Evolutionary conservation across 495 filamentous ascomycete species (phyloP).

Genomic region (Xylaria sp.): DNA sequence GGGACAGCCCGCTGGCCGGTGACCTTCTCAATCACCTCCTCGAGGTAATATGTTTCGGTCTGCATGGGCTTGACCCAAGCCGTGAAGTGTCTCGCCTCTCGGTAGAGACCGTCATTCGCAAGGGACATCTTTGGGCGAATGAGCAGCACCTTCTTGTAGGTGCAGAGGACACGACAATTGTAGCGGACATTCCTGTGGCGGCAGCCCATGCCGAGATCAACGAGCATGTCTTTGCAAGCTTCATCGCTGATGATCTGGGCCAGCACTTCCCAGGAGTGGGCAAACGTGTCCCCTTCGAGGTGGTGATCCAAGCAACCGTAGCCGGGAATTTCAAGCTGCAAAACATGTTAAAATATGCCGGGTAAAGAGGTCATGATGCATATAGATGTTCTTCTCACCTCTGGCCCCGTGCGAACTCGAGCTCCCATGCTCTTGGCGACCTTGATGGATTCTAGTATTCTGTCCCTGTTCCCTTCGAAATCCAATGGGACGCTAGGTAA

Average conservation of each 20-base stretch:
- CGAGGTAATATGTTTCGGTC: slow-evolving; percentile 70
- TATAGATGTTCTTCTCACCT: not conserved
- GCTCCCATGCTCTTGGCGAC: slow-evolving; percentile 68
- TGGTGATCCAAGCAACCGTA: slow-evolving; percentile 66
- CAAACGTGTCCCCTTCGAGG: slow-evolving; percentile 46
- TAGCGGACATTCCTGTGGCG: slow-evolving; percentile 67
- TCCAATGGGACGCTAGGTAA: slow-evolving; percentile 56
- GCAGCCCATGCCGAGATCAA: slow-evolving; percentile 70
- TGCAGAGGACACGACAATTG: slow-evolving; percentile 70
- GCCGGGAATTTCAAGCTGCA: slow-evolving; percentile 42
- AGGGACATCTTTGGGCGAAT: slow-evolving; percentile 78
- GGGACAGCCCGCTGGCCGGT: slow-evolving; percentile 59
- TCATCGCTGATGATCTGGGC: slow-evolving; percentile 64
- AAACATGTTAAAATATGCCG: not conserved
- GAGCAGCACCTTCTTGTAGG: slow-evolving; percentile 63
- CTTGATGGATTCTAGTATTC: slow-evolving; percentile 71
- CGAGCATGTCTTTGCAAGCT: slow-evolving; percentile 70
- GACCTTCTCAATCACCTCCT: slow-evolving; percentile 60
- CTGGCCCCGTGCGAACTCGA: slow-evolving; percentile 68
- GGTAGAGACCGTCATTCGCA: slow-evolving; percentile 70
- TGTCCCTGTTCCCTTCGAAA: slow-evolving; percentile 69
- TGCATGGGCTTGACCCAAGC: slow-evolving; percentile 66
- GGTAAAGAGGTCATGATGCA: slow-evolving; percentile 7
- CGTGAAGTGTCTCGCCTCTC: slow-evolving; percentile 69
- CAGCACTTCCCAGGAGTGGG: slow-evolving; percentile 76